Conservation (phyloP, 2,329 filamentous ascomycete species). For the Magnaporthales sp. region DNA sequence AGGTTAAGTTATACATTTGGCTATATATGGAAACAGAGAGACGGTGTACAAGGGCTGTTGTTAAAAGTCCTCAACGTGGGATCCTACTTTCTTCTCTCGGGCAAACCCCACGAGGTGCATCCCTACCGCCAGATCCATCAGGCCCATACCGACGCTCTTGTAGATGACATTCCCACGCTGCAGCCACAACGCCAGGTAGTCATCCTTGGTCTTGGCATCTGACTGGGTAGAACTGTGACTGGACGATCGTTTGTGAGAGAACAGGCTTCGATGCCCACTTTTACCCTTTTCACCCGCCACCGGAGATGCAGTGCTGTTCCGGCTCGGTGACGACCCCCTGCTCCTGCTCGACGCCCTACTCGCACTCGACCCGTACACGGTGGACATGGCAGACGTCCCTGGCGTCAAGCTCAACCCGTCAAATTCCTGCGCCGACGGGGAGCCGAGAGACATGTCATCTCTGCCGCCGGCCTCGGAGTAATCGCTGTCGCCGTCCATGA, state of each 20-base stretch:
- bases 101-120: slow-evolving; percentile 49
- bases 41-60: slow-evolving; percentile 3
- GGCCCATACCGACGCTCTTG: slow-evolving; percentile 57
- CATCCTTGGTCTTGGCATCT: slow-evolving; percentile 25
- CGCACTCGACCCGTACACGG: slow-evolving; percentile 22
- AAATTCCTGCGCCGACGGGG: slow-evolving; percentile 6
- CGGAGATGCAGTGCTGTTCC: slow-evolving; percentile 5
- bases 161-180: slow-evolving; percentile 57
- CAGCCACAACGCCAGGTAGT: slow-evolving; percentile 46
- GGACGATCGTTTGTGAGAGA: slow-evolving; percentile 7
- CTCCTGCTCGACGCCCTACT: slow-evolving; percentile 20
- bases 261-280: background rate
- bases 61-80: slow-evolving; percentile 42
- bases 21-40: background rate
- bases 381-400: slow-evolving; percentile 29
- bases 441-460: background rate
- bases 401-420: slow-evolving; percentile 9
- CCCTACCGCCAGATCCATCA: slow-evolving; percentile 59
- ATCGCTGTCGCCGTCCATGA: slow-evolving; percentile 16
- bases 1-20: background rate
- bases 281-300: slow-evolving; percentile 6
- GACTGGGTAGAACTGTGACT: slow-evolving; percentile 18
- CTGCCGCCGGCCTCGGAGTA: slow-evolving; percentile 12
- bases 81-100: slow-evolving; percentile 44
- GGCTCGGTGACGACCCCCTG: slow-evolving; percentile 16